Percentiles rank a stretch among this genome's conserved stretches.
Conservation (phyloP, 1,284 basidiomycete genomes). For the Lentinula novae-zelandiae region DNA sequence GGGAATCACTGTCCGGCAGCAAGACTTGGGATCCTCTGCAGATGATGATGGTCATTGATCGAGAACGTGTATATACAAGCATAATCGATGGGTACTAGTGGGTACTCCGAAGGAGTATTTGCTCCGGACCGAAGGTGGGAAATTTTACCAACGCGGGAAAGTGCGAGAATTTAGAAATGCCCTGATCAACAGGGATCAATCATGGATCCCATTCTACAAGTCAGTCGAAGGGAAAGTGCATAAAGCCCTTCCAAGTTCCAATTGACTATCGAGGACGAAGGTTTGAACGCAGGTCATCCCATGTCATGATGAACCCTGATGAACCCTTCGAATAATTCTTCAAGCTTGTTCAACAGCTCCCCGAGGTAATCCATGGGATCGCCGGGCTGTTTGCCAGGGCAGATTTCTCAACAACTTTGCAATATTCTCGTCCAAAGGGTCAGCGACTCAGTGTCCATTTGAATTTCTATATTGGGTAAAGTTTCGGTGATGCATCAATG, state of each 20-base stretch:
- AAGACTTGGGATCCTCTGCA: constrained; percentile 55
- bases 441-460: not conserved
- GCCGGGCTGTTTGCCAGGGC: not conserved
- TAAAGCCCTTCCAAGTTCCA: not conserved
- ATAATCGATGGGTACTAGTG: not conserved
- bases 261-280: not conserved
- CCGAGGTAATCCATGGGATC: not conserved
- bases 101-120: not conserved
- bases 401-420: not conserved
- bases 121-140: not conserved
- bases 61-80: not conserved
- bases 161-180: too few species aligned
- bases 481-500: constrained; percentile 2
- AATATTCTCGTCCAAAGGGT: not conserved
- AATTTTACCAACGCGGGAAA: not conserved
- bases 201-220: not conserved
- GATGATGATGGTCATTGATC: constrained; percentile 21
- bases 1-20: constrained; percentile 46
- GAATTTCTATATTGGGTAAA: not conserved
- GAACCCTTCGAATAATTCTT: not conserved
- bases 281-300: not conserved
- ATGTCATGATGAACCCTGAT: not conserved
- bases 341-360: not conserved
- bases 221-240: not conserved
- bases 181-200: too few species aligned